Conservation (phyloP, 805 yeast genomes). For the Cyberlindnera lachancei region DNA sequence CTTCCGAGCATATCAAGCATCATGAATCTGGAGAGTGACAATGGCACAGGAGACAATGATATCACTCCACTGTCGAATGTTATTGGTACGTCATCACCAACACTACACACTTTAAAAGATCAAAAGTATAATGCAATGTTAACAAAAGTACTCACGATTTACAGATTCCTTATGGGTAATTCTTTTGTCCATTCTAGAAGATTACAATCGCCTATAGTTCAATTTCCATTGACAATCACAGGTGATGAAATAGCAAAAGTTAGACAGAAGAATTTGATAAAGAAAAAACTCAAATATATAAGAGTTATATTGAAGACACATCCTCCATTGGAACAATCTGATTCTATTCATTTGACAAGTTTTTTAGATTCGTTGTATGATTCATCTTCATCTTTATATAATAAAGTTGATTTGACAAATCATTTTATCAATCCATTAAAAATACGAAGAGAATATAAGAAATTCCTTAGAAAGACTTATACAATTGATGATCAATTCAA, state of each 20-base stretch:
- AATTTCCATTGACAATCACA: constrained; percentile 12
- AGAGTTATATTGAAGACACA: constrained; percentile 7
- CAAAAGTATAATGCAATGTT: constrained; percentile 11
- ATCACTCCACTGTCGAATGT: no score
- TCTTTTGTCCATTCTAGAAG: constrained; percentile 13
- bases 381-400: background rate
- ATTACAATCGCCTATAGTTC: constrained; percentile 10
- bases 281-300: constrained; percentile 16
- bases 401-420: background rate
- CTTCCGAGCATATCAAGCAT: constrained; percentile 9
- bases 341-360: constrained; percentile 10
- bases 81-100: no score
- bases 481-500: constrained; percentile 12
- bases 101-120: constrained; percentile 3
- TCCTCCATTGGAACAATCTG: constrained; percentile 18
- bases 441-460: constrained; percentile 17
- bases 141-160: constrained; percentile 14
- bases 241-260: constrained; percentile 18
- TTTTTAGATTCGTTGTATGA: constrained; percentile 10
- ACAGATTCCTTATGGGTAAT: constrained; percentile 10
- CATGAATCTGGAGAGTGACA: background rate
- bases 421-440: no score
- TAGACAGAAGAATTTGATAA: constrained; percentile 15
- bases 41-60: background rate
- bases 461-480: constrained; percentile 17